A percentile compares a stretch with the other conserved stretches of the same genome.
These are phyloP conservation scores for Rubia peregrina DNA, from an alignment of 305 asterid species.

Conservation along the genomic window DNA sequence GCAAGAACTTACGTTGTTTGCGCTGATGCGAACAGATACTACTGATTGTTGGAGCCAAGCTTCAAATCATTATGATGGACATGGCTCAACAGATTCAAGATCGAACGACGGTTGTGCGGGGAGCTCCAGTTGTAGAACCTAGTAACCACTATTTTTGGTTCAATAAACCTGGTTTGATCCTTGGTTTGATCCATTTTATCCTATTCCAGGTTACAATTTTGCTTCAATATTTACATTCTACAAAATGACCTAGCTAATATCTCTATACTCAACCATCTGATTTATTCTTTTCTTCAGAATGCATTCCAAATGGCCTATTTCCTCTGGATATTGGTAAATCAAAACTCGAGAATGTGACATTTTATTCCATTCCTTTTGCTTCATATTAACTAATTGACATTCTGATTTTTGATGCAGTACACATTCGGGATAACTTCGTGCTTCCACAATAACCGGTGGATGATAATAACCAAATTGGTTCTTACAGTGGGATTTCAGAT, in stretches of 20 bases:
- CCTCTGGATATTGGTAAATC: conserved; percentile 60
- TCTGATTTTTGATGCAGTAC: conserved; percentile 39
- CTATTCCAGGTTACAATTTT: conserved; percentile 40
- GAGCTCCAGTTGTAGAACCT: conserved; percentile 61
- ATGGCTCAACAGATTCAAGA: conserved; percentile 72
- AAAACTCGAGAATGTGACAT: background rate
- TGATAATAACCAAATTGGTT: conserved; percentile 37
- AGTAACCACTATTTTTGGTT: conserved; percentile 64
- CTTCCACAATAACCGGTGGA: conserved; percentile 43
- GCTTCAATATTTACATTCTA: background rate
- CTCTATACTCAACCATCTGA: background rate
- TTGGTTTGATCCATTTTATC: conserved; percentile 63
- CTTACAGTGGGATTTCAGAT: conserved; percentile 51
- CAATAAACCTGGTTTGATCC: conserved; percentile 49
- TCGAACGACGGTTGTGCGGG: conserved; percentile 42
- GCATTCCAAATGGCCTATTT: conserved; percentile 78
- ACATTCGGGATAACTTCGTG: conserved; percentile 60
- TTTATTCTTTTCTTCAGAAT: conserved; percentile 33
- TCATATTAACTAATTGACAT: background rate
- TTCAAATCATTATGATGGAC: conserved; percentile 54
- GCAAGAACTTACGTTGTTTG: background rate
- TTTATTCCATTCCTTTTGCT: background rate
- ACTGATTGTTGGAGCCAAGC: conserved; percentile 44
- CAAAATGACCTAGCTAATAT: background rate
- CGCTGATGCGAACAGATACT: conserved; percentile 27